phyloP scores from a whole-genome alignment of 768 basidiomycete species.

The Suillus cothurnatus region DNA sequence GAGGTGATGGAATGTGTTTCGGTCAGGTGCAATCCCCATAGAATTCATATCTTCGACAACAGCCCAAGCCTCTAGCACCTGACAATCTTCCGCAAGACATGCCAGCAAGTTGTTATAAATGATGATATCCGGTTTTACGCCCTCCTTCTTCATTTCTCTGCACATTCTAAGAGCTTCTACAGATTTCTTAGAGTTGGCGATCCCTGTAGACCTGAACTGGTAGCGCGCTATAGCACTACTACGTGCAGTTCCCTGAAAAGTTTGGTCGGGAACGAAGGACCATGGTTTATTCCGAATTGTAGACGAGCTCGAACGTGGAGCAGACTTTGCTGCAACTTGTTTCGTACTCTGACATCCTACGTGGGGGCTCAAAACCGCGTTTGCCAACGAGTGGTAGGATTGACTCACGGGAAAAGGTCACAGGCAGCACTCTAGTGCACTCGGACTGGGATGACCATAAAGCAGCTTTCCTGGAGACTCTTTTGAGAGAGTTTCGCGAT shows the following conservation, averaged over 20 bases:
- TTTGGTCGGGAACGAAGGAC: constrained; percentile 27
- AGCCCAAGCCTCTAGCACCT: constrained; percentile 59
- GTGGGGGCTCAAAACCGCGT: constrained; percentile 1
- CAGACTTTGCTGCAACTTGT: background rate
- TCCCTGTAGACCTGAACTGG: constrained; percentile 32
- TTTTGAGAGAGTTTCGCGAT: constrained; percentile 24
- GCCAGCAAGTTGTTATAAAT: constrained; percentile 62
- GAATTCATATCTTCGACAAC: constrained; percentile 70
- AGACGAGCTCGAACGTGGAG: background rate
- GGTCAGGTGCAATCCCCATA: constrained; percentile 49
- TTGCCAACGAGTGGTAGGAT: background rate
- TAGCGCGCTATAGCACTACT: constrained; percentile 30
- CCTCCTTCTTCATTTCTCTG: constrained; percentile 57
- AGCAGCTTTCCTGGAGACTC: constrained; percentile 3
- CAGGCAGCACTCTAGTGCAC: background rate
- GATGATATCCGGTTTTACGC: constrained; percentile 52
- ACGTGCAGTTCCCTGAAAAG: constrained; percentile 25
- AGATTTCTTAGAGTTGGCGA: constrained; percentile 22
- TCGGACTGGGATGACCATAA: constrained; percentile 1
- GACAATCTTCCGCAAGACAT: constrained; percentile 45
- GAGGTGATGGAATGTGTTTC: constrained; percentile 58
- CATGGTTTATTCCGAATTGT: constrained; percentile 27
- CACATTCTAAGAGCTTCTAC: constrained; percentile 33
- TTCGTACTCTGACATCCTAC: constrained; percentile 11
- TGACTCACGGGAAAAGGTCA: constrained; percentile 8